A percentile compares a stretch with the other conserved stretches of the same genome.
Evolutionary conservation across 768 basidiomycete genomes (phyloP).

Genomic region (Amanita jacksonii): DNA sequence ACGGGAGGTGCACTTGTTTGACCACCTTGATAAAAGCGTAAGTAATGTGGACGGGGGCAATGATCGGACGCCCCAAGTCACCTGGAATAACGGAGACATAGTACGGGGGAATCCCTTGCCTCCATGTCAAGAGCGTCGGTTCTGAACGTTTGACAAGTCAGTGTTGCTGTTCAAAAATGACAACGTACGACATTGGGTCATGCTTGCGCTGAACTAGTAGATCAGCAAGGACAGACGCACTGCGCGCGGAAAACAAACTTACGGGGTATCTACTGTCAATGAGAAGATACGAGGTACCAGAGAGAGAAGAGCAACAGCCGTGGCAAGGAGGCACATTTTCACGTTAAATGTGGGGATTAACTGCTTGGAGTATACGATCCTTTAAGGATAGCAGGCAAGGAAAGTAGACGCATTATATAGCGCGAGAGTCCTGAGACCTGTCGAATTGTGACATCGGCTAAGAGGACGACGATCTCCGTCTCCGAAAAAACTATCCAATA

Average conservation of each 20-base stretch:
- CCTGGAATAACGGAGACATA: slow-evolving; percentile 55
- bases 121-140: slow-evolving; percentile 48
- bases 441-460: too few relatives aligned
- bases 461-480: too few relatives aligned
- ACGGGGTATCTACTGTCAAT: slow-evolving; percentile 65
- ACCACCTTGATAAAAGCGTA: slow-evolving; percentile 29
- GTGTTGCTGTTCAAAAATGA: not conserved
- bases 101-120: slow-evolving; percentile 43
- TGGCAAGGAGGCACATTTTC: slow-evolving; percentile 32
- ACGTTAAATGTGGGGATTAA: too few relatives aligned
- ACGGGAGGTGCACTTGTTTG: slow-evolving; percentile 46
- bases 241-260: too few relatives aligned
- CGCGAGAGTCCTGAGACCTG: too few relatives aligned
- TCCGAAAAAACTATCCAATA: too few relatives aligned
- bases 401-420: too few relatives aligned
- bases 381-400: too few relatives aligned
- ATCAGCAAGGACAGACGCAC: not conserved
- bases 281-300: slow-evolving; percentile 27
- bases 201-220: slow-evolving; percentile 13
- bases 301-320: slow-evolving; percentile 26
- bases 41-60: not conserved
- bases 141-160: slow-evolving; percentile 31
- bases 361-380: too few relatives aligned
- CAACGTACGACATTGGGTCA: slow-evolving; percentile 43
- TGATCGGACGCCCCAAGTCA: slow-evolving; percentile 16